Evolutionary conservation across 768 basidiomycete genomes (phyloP), one percentile per base, ranked within the genome.

Genomic region (Fistulinella prunicolor): DNA sequence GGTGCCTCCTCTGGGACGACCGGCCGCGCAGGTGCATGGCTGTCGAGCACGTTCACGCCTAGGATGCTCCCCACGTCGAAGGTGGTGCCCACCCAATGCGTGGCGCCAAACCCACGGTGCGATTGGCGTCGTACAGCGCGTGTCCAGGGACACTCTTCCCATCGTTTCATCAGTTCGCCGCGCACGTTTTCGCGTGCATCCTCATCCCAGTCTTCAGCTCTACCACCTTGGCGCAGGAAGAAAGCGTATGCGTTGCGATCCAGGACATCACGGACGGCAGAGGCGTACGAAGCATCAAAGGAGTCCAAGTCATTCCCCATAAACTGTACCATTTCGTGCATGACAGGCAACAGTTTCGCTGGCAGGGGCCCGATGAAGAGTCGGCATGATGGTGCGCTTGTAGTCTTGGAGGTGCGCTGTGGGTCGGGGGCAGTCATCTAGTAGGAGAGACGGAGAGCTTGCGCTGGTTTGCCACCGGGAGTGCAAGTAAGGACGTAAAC

Each of bases 281-380:
- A 69, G 63, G 48, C 28, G n/a, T 64, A 59, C 23, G 44, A 80
- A 62, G 41, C 70, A 58, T 50, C 73, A 61, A 50, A 30, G 24
- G 50, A 19, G 4, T 65, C 70, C 54, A 66, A 69, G 52, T 67
- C 65, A n/a, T 62, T 62, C 16, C 67, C 42, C 42, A 42, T 6
- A 6, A 30, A 36, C 20, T 37, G 50, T 10, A 17, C 9, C 16
- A 53, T 59, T n/a, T 61, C 62, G 53, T 79, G 73, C 38, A 69
- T 65, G 42, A 63, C 65, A 4, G 67, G 67, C 46, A 80, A 66
- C 47, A 81, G 72, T 47, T 74, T 79, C 59, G 84, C 81, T 12
- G 87, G 88, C 72, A 90, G 75, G 4, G 89, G 85, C 0, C 89
- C 89, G 37, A 92, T 72, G 66, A 90, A 90, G 44, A 84, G 64